Conservation (phyloP, 1,284 basidiomycete genomes). For the Stygiomarasmius scandens region DNA sequence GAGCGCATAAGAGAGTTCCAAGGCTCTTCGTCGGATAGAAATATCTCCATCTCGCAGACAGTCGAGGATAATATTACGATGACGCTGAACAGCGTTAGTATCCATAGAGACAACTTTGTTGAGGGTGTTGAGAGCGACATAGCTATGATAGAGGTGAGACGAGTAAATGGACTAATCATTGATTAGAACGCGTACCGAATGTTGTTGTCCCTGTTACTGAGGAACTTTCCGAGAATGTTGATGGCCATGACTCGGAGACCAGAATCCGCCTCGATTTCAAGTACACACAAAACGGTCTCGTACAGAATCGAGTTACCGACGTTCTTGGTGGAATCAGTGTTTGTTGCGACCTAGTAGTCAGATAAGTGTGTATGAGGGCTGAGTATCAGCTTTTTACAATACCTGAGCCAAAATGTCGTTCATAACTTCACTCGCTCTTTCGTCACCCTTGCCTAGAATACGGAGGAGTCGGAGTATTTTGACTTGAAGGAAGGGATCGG, state of each 20-base stretch:
- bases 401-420: constrained; percentile 98
- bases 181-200: constrained; percentile 73
- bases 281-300: constrained; percentile 96
- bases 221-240: constrained; percentile 98
- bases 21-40: constrained; percentile 93
- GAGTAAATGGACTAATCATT: constrained; percentile 1
- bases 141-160: constrained; percentile 50
- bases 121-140: constrained; percentile 97
- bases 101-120: constrained; percentile 99
- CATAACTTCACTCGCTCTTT: constrained; percentile 92
- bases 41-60: constrained; percentile 99
- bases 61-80: constrained; percentile 97
- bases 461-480: constrained; percentile 95
- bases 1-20: constrained; percentile 96
- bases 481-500: constrained; percentile 97
- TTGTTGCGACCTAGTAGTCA: constrained; percentile 84
- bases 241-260: constrained; percentile 99
- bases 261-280: constrained; percentile 97
- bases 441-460: constrained; percentile 85
- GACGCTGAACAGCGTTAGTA: constrained; percentile 97
- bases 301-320: constrained; percentile 99
- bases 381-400: constrained; percentile 18
- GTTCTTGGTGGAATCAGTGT: constrained; percentile 97
- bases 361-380: neutral
- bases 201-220: constrained; percentile 98